Conservation (phyloP, 176 grass and related monocot species). For the Hyparrhenia diplandra region DNA sequence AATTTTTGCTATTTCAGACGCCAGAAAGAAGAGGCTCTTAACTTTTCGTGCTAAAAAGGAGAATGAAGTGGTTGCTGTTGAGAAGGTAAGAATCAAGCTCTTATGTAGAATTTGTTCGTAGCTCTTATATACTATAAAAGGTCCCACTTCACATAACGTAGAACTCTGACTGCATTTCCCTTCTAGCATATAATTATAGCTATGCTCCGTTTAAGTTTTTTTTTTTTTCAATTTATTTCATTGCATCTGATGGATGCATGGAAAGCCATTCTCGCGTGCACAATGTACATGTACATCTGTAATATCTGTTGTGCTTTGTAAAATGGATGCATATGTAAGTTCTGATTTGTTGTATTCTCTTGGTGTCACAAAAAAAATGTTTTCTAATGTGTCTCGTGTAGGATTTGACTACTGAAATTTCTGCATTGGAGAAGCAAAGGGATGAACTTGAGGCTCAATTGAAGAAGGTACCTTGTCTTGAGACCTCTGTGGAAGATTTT, state of each 20-base stretch:
- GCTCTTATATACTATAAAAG: slow-evolving; percentile 16
- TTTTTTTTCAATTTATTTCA: not conserved
- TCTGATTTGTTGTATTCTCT: not conserved
- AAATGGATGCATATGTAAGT: slow-evolving; percentile 18
- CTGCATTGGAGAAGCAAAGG: slow-evolving; percentile 86
- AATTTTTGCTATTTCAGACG: slow-evolving; percentile 45
- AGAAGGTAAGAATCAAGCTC: slow-evolving; percentile 61
- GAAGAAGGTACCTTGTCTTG: slow-evolving; percentile 66
- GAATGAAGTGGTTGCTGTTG: slow-evolving; percentile 65
- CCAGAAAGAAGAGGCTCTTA: slow-evolving; percentile 98
- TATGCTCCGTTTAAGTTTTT: not conserved
- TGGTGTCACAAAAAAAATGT: not conserved
- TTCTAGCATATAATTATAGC: slow-evolving; percentile 10
- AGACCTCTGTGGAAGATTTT: slow-evolving; percentile 11
- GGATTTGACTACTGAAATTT: slow-evolving; percentile 85
- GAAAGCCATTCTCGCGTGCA: slow-evolving; percentile 11
- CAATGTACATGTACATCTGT: slow-evolving; percentile 16
- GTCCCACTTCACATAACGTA: not conserved
- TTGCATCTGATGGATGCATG: slow-evolving; percentile 9
- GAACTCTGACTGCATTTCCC: not conserved
- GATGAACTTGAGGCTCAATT: slow-evolving; percentile 92
- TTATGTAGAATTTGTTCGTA: slow-evolving; percentile 17
- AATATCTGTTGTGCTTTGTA: slow-evolving; percentile 15
- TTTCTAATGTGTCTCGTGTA: slow-evolving; percentile 31
- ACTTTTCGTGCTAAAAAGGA: slow-evolving; percentile 88